phyloP scores from a whole-genome alignment of 2,329 filamentous ascomycete genomes.

The Talaromyces albobiverticillius region DNA sequence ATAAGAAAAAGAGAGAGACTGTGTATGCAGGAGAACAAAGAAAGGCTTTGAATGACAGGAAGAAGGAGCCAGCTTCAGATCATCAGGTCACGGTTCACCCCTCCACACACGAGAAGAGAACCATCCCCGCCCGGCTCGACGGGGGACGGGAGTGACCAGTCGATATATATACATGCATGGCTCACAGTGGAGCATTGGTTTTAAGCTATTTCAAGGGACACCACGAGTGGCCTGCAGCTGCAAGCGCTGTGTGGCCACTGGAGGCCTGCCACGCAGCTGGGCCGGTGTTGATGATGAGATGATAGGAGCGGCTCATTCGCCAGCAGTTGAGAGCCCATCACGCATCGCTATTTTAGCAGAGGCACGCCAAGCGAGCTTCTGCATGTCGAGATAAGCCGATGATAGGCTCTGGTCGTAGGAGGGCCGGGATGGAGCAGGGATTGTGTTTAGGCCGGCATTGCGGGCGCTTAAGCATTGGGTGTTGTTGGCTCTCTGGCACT shows the following conservation, averaged over 20 bases:
- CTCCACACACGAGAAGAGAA: conserved; percentile 5
- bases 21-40: neutral
- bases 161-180: conserved; percentile 7
- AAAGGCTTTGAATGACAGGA: neutral
- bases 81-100: neutral
- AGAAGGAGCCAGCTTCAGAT: neutral
- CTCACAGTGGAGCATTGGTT: neutral
- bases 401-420: conserved; percentile 8
- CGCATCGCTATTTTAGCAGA: conserved; percentile 4
- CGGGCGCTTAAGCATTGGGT: conserved; percentile 13
- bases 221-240: conserved; percentile 4
- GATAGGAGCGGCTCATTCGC: conserved; percentile 9
- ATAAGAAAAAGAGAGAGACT: neutral
- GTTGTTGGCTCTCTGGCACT: neutral
- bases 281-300: neutral
- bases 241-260: conserved; percentile 11
- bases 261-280: conserved; percentile 6
- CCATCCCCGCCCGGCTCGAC: conserved; percentile 7
- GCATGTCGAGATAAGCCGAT: neutral
- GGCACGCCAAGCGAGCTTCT: conserved; percentile 9
- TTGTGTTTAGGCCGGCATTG: neutral
- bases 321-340: neutral
- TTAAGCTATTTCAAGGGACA: neutral
- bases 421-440: neutral
- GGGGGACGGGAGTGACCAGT: neutral